Conservation (phyloP, 169 alveolate genomes). For the Theileria parva region DNA sequence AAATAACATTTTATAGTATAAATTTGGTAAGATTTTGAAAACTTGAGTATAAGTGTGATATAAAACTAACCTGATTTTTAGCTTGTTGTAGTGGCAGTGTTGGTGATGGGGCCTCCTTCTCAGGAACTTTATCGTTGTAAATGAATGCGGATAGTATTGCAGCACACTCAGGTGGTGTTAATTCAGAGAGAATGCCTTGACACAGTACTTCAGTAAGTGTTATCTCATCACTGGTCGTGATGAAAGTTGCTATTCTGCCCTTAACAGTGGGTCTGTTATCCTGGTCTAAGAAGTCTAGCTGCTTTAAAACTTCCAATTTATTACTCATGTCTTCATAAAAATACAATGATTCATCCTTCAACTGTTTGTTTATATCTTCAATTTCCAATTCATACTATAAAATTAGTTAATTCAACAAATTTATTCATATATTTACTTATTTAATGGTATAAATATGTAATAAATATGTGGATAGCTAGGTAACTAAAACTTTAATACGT, state of each 20-base stretch:
- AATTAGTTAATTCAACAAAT: neutral
- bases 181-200: constrained; percentile 66
- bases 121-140: constrained; percentile 73
- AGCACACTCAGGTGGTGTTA: constrained; percentile 78
- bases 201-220: constrained; percentile 80
- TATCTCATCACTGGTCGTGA: constrained; percentile 83
- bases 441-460: neutral
- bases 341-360: constrained; percentile 79
- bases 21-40: neutral
- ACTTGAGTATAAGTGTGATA: neutral
- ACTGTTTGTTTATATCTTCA: constrained; percentile 68
- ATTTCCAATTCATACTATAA: constrained; percentile 68
- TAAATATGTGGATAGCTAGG: neutral
- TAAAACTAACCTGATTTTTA: constrained; percentile 52
- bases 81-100: constrained; percentile 77
- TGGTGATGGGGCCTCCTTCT: constrained; percentile 78
- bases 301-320: constrained; percentile 78
- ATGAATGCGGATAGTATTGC: constrained; percentile 79
- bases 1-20: neutral
- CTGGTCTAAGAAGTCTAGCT: constrained; percentile 78
- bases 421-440: neutral
- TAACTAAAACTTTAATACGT: neutral
- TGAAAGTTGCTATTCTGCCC: constrained; percentile 84
- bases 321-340: constrained; percentile 80
- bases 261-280: constrained; percentile 79